phyloP scores from a whole-genome alignment of 2,329 filamentous ascomycete species.

The Aspergillus phoenicis region DNA sequence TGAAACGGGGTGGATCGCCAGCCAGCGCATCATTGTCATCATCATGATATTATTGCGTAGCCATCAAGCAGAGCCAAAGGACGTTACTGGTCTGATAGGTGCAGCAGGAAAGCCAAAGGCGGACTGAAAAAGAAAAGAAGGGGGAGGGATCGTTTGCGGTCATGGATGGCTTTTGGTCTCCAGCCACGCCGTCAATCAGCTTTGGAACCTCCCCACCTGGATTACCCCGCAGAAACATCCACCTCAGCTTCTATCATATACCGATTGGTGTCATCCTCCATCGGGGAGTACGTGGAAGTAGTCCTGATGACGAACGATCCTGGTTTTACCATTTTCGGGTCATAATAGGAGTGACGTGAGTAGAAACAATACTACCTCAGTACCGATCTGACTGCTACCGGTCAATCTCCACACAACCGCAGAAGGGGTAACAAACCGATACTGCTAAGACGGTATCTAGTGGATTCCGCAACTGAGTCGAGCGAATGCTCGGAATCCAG shows the following conservation, averaged over 20 bases:
- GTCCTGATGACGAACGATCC: not conserved
- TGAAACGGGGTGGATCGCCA: not conserved
- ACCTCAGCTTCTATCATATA: not conserved
- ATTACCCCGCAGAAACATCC: slow-evolving; percentile 8
- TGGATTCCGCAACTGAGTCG: not conserved
- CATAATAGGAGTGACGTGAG: not conserved
- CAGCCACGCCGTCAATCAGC: slow-evolving; percentile 4
- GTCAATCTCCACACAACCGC: not conserved
- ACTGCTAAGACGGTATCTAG: too few relatives aligned
- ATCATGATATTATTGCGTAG: slow-evolving; percentile 2
- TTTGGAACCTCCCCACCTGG: slow-evolving; percentile 1
- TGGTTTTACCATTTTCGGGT: not conserved
- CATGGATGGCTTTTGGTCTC: not conserved
- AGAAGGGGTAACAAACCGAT: too few relatives aligned
- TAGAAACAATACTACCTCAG: not conserved
- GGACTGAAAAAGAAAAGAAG: not conserved
- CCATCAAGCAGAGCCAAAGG: not conserved
- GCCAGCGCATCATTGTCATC: slow-evolving; percentile 3
- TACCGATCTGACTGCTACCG: not conserved
- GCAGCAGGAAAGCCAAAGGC: not conserved
- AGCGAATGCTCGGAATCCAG: not conserved
- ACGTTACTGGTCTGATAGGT: slow-evolving; percentile 7
- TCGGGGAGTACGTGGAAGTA: not conserved
- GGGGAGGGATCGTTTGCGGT: not conserved
- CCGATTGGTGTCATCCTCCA: not conserved